Percentiles rank a stretch among this genome's conserved stretches.
phyloP scores from a whole-genome alignment of 768 basidiomycete genomes.

The Psilocybe cubensis region DNA sequence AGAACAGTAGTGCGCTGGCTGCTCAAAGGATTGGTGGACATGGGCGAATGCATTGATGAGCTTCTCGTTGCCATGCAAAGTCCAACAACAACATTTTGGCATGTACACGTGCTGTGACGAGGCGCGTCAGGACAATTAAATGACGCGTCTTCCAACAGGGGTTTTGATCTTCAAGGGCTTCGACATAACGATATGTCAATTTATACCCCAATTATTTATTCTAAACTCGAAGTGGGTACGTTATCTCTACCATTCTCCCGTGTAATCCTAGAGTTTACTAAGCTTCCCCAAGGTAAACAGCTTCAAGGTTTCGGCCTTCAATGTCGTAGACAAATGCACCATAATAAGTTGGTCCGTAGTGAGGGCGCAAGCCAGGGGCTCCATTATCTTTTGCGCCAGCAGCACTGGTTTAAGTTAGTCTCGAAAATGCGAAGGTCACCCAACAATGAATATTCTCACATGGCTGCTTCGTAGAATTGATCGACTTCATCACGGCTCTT shows the following conservation, averaged over 20 bases:
- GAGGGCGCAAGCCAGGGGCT: conserved; percentile 25
- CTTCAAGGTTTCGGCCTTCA: conserved; percentile 32
- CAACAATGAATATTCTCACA: conserved; percentile 16
- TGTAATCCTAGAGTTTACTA: not conserved
- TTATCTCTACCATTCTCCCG: too few relatives aligned
- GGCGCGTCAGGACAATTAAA: too few relatives aligned
- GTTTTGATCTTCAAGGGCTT: too few relatives aligned
- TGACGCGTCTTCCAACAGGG: too few relatives aligned
- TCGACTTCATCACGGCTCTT: conserved; percentile 24
- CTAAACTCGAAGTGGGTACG: too few relatives aligned
- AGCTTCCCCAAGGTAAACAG: conserved; percentile 16
- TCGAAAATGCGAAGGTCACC: not conserved
- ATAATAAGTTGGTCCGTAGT: conserved; percentile 28
- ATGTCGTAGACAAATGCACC: conserved; percentile 29
- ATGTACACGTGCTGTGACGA: conserved; percentile 6
- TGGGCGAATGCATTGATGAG: too few relatives aligned
- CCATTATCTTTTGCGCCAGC: conserved; percentile 29
- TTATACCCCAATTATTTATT: too few relatives aligned
- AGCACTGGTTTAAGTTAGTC: conserved; percentile 15
- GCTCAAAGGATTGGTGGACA: too few relatives aligned
- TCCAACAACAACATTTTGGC: too few relatives aligned
- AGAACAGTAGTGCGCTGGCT: too few relatives aligned
- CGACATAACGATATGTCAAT: too few relatives aligned
- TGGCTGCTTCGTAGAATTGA: conserved; percentile 28
- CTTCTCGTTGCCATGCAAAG: too few relatives aligned